phyloP scores from a whole-genome alignment of 768 basidiomycete species.

The Sporobolomyces roseus region DNA sequence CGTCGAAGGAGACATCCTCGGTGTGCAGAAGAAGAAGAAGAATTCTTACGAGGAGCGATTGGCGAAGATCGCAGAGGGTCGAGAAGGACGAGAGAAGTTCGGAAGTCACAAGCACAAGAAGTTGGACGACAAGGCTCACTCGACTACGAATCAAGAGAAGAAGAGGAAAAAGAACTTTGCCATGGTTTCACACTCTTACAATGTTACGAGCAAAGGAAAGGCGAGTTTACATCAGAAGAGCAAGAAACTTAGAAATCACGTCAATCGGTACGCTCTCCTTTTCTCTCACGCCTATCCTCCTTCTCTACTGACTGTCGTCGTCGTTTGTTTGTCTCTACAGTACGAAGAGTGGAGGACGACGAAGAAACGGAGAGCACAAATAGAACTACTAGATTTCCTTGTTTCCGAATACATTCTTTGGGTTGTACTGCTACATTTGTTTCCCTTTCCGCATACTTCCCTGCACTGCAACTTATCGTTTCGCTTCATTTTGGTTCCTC shows the following conservation, averaged over 20 bases:
- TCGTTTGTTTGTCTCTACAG: not conserved
- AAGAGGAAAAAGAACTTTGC: slow-evolving; percentile 37
- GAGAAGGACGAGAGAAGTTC: slow-evolving; percentile 91
- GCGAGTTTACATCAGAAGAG: slow-evolving; percentile 31
- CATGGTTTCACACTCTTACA: slow-evolving; percentile 31
- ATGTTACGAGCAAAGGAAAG: slow-evolving; percentile 20
- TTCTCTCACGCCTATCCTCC: not conserved
- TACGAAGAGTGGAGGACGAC: slow-evolving; percentile 9
- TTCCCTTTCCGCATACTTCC: not conserved
- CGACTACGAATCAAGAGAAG: slow-evolving; percentile 43
- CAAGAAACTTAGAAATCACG: slow-evolving; percentile 26
- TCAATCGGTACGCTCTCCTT: slow-evolving; percentile 19
- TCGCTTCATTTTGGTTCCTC: no score
- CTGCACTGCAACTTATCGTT: slow-evolving; percentile 4
- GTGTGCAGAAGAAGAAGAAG: slow-evolving; percentile 88
- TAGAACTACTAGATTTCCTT: not conserved
- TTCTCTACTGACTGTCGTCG: not conserved
- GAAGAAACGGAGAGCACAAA: slow-evolving; percentile 22
- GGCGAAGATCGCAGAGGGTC: slow-evolving; percentile 76
- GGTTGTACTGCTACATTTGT: slow-evolving; percentile 3
- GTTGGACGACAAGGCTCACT: slow-evolving; percentile 42
- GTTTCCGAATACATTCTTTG: not conserved
- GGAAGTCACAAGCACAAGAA: slow-evolving; percentile 51
- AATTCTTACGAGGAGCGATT: slow-evolving; percentile 89
- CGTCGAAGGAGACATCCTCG: slow-evolving; percentile 85